Base-by-base conservation (phyloP, 495 filamentous ascomycete genomes). In the Aspergillus panamensis region DNA sequence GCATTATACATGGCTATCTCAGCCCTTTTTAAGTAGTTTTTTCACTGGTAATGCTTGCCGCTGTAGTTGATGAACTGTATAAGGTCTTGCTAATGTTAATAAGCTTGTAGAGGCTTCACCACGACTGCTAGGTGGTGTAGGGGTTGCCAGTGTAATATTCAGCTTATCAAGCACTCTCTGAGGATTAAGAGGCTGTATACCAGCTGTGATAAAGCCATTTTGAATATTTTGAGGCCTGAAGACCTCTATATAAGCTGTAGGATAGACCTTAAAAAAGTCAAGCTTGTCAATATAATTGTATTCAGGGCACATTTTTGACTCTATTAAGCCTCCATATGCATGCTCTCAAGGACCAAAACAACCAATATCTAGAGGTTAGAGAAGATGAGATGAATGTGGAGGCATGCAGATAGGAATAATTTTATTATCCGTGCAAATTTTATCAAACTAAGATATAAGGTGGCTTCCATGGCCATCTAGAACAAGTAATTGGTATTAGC, bases 281-380 rank as follows among this genome's bases (percentile, higher is more conserved):
- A 58, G 21, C 55, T 64, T 59, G 21, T 63, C 53, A 45, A 63
- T 63, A 57, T 63, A 13, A 35, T 63, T 29, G 31, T 51, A 57
- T 43, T 52, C 56, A 31, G 30, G 35, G 37, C 42, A 31, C 31
- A 48, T 48, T 13, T 35, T 53, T 39, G 40, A 25, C 32, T 59
- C 39, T 53, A 59, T 30, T 3, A 45, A 40, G 16, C 21, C 14
- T 43, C 56, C 40, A 53, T 59, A 59, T 14, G 43, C 51, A 10
- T 29, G 14, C 51, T 59, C 54, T 54, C 53, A 50, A 1, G 44
- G 57, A 2, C 40, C 25, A 37, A 59, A 59, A 16, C 19, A 30
- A 42, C 33, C 48, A 20, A 58, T 17, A 58, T 58, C 48, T 37
- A 58, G 40, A 2, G 48, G 48, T 30, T 58, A 25, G 3, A 29